These are phyloP conservation scores for Fusarium begoniae DNA, from an alignment of 2,329 filamentous ascomycete species.

Conservation along the genomic window DNA sequence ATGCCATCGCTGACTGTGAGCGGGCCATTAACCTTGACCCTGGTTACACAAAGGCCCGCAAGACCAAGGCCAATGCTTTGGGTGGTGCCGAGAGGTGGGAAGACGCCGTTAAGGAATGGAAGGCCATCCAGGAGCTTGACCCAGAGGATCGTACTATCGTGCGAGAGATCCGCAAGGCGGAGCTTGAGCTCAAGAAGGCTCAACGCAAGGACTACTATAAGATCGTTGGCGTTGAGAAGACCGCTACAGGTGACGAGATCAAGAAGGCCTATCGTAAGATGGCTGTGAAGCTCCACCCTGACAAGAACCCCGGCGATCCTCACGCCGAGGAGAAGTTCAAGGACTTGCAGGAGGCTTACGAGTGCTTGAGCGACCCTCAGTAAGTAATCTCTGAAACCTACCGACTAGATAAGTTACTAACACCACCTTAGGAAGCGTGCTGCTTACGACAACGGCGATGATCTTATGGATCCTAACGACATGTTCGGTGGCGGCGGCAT, in stretches of 20 bases:
- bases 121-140: conserved; percentile 83
- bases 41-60: conserved; percentile 87
- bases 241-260: conserved; percentile 83
- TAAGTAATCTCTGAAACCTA: conserved; percentile 59
- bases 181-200: conserved; percentile 97
- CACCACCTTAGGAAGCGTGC: conserved; percentile 74
- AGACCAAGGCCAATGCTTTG: conserved; percentile 91
- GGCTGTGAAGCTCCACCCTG: conserved; percentile 92
- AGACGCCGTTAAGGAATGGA: conserved; percentile 88
- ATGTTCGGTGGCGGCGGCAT: conserved; percentile 80
- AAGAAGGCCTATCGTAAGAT: conserved; percentile 98
- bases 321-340: conserved; percentile 93
- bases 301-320: conserved; percentile 93
- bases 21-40: conserved; percentile 84
- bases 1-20: conserved; percentile 87
- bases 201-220: conserved; percentile 99
- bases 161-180: conserved; percentile 88
- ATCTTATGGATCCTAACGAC: conserved; percentile 86
- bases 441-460: conserved; percentile 90
- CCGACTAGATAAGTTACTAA: conserved; percentile 46
- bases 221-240: conserved; percentile 89
- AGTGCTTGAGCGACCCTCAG: conserved; percentile 93
- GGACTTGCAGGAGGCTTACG: conserved; percentile 96
- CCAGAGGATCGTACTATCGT: conserved; percentile 82
- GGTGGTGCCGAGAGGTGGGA: conserved; percentile 92